phyloP scores from a whole-genome alignment of 768 basidiomycete species.

The Russula earlei region DNA sequence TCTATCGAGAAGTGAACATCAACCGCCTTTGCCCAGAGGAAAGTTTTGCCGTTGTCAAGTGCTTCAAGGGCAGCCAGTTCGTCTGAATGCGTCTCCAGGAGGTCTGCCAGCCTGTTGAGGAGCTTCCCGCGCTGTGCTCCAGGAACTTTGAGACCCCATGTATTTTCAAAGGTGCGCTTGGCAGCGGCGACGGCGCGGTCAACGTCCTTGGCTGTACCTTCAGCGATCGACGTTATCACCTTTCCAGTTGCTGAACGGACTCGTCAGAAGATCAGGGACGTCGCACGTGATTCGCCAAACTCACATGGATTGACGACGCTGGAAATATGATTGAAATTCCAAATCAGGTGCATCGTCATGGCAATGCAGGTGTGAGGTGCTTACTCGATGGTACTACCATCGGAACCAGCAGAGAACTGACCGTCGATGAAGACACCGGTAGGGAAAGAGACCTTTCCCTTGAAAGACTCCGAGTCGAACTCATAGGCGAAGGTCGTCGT shows the following conservation, averaged over 20 bases:
- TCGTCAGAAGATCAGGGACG: neutral
- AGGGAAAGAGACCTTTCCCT: constrained; percentile 44
- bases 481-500: constrained; percentile 34
- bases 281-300: neutral
- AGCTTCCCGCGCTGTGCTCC: constrained; percentile 45
- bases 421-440: constrained; percentile 70
- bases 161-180: constrained; percentile 49
- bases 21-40: constrained; percentile 33
- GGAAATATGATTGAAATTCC: neutral
- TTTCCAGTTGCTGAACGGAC: constrained; percentile 40
- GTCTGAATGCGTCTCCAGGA: constrained; percentile 53
- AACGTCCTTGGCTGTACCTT: constrained; percentile 60
- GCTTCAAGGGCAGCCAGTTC: constrained; percentile 67
- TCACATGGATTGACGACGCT: constrained; percentile 53
- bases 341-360: neutral
- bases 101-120: constrained; percentile 51
- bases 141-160: constrained; percentile 58
- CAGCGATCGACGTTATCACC: constrained; percentile 44
- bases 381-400: constrained; percentile 59
- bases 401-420: constrained; percentile 50
- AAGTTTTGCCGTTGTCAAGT: constrained; percentile 59
- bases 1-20: constrained; percentile 43
- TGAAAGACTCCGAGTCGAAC: constrained; percentile 47
- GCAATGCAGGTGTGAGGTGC: constrained; percentile 20
- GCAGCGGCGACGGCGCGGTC: constrained; percentile 67